Conservation (phyloP, 768 basidiomycete genomes). For the Boletus huronensis region DNA sequence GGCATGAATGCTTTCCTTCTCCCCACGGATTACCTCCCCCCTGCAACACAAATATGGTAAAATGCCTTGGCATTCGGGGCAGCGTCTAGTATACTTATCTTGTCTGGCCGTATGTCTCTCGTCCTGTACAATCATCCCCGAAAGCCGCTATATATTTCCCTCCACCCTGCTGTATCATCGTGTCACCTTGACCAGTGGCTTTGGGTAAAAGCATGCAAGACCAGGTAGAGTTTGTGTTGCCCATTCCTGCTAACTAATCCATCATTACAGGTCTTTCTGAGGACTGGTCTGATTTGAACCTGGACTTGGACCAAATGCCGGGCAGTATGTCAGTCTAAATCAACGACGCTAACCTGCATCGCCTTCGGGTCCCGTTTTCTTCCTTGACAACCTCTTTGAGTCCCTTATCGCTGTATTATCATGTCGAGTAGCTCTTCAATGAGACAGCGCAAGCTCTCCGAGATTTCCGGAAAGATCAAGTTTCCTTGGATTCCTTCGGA, state of each 20-base stretch:
- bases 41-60: slow-evolving; percentile 76
- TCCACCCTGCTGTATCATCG: slow-evolving; percentile 6
- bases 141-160: slow-evolving; percentile 18
- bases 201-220: not conserved
- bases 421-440: slow-evolving; percentile 13
- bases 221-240: slow-evolving; percentile 4
- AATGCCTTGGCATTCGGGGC: slow-evolving; percentile 3
- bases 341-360: not conserved
- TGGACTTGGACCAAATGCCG: slow-evolving; percentile 1
- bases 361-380: not conserved
- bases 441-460: slow-evolving; percentile 7
- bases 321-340: not conserved
- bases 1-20: slow-evolving; percentile 86
- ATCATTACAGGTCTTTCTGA: slow-evolving; percentile 1
- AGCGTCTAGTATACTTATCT: slow-evolving; percentile 17
- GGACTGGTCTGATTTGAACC: slow-evolving; percentile 16
- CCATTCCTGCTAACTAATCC: not conserved
- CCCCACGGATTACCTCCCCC: slow-evolving; percentile 68
- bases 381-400: not conserved
- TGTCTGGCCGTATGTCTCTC: slow-evolving; percentile 19
- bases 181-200: slow-evolving; percentile 3
- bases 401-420: not conserved
- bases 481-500: not conserved
- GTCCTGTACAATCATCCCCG: slow-evolving; percentile 21
- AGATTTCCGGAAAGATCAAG: not conserved